A percentile compares a stretch with the other conserved stretches of the same genome.
Evolutionary conservation across 305 asterid species (phyloP).

Genomic region (Plantago rigida): DNA sequence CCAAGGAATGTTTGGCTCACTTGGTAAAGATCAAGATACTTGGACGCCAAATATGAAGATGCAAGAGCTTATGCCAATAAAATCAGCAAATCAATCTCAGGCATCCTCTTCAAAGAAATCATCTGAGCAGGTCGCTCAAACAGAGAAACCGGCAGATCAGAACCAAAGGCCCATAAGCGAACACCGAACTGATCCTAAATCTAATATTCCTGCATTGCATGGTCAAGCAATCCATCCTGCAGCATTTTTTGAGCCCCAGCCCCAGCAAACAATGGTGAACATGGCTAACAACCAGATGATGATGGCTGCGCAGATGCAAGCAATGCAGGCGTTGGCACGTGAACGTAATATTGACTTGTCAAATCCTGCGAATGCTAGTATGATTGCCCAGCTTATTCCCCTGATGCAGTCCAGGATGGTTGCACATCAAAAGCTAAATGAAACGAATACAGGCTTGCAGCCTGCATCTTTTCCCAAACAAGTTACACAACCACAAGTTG

Average conservation of each 20-base stretch:
- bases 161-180: constrained; percentile 45
- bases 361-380: constrained; percentile 72
- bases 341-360: constrained; percentile 90
- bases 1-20: constrained; percentile 57
- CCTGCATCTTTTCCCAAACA: constrained; percentile 55
- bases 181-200: constrained; percentile 53
- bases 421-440: constrained; percentile 69
- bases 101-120: constrained; percentile 64
- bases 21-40: constrained; percentile 68
- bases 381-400: constrained; percentile 69
- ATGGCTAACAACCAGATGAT: constrained; percentile 51
- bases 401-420: constrained; percentile 76
- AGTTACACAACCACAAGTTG: constrained; percentile 55
- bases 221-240: constrained; percentile 54
- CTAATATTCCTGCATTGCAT: constrained; percentile 39
- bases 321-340: constrained; percentile 79
- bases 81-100: constrained; percentile 57
- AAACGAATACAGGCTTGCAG: constrained; percentile 44
- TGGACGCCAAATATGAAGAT: constrained; percentile 55
- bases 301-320: constrained; percentile 90
- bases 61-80: constrained; percentile 59
- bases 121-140: constrained; percentile 43
- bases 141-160: constrained; percentile 54
- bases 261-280: constrained; percentile 58
- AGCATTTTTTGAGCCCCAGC: constrained; percentile 47